Percentiles rank a stretch among this genome's conserved stretches.
Evolutionary conservation across 257 asterid species (phyloP).

Genomic region (Handroanthus guayacan): DNA sequence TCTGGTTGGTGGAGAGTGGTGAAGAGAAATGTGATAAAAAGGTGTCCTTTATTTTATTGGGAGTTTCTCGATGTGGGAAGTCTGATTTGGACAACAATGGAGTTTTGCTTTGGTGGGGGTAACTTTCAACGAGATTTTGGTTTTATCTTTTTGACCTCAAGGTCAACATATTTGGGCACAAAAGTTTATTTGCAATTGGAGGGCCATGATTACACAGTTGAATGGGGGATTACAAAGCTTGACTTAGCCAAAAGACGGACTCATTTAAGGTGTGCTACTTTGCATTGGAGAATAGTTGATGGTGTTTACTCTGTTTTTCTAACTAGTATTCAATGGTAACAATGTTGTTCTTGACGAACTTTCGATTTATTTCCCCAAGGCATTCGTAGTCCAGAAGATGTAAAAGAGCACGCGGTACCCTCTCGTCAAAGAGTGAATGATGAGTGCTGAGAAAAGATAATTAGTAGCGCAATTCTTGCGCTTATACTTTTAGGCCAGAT

Average conservation of each 20-base stretch:
- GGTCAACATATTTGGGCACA: slow-evolving; percentile 18
- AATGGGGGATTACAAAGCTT: slow-evolving; percentile 14
- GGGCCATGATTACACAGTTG: slow-evolving; percentile 5
- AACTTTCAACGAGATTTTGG: neutral
- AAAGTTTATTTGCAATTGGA: slow-evolving; percentile 8
- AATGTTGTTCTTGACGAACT: neutral
- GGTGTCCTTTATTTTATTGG: neutral
- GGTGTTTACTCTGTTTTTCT: slow-evolving; percentile 13
- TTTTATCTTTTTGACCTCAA: neutral
- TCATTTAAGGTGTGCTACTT: slow-evolving; percentile 19
- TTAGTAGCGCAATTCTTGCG: no score
- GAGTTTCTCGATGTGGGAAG: neutral
- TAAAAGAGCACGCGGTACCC: neutral
- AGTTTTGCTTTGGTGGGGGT: neutral
- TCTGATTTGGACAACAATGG: neutral
- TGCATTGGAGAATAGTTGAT: neutral
- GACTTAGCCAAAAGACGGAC: slow-evolving; percentile 19
- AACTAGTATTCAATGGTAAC: neutral
- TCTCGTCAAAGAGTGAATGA: no score
- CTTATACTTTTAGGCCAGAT: no score
- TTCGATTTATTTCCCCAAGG: no score
- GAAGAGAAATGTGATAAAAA: slow-evolving; percentile 21
- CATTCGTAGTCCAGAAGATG: neutral
- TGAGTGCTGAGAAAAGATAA: no score
- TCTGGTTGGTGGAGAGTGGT: slow-evolving; percentile 40